phyloP scores from a whole-genome alignment of 75 land plant species.

The Selaginella tamariscina region DNA sequence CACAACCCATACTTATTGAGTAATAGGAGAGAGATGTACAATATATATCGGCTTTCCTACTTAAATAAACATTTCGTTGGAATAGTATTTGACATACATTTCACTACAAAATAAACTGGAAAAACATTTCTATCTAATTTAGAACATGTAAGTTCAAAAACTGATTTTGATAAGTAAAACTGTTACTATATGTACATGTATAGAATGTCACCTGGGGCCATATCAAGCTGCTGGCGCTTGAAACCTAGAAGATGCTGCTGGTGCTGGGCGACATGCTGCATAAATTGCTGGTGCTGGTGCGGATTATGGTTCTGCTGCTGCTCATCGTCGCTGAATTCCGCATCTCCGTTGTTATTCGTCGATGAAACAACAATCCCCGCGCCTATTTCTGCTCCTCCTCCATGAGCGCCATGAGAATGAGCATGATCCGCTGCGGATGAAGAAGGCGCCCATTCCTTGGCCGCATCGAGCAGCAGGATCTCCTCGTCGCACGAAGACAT shows the following conservation, averaged over 20 bases:
- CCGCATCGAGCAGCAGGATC: neutral
- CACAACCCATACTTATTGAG: too few relatives aligned
- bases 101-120: too few relatives aligned
- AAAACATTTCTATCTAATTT: too few relatives aligned
- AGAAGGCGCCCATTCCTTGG: neutral
- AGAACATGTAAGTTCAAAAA: too few relatives aligned
- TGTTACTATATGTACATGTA: too few relatives aligned
- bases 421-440: neutral
- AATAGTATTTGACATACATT: too few relatives aligned
- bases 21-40: too few relatives aligned
- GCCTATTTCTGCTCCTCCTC: neutral
- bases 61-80: too few relatives aligned
- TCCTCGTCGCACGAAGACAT: slow-evolving; percentile 3
- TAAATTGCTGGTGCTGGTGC: neutral
- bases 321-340: slow-evolving; percentile 1
- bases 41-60: too few relatives aligned
- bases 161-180: too few relatives aligned
- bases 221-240: neutral
- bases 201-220: neutral
- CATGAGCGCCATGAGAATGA: neutral
- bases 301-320: neutral
- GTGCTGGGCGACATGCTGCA: neutral
- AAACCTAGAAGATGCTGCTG: neutral
- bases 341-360: neutral
- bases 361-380: too few relatives aligned